Base-by-base conservation (phyloP, 139 green algal species). In the Limnomonas spitsbergensis region DNA sequence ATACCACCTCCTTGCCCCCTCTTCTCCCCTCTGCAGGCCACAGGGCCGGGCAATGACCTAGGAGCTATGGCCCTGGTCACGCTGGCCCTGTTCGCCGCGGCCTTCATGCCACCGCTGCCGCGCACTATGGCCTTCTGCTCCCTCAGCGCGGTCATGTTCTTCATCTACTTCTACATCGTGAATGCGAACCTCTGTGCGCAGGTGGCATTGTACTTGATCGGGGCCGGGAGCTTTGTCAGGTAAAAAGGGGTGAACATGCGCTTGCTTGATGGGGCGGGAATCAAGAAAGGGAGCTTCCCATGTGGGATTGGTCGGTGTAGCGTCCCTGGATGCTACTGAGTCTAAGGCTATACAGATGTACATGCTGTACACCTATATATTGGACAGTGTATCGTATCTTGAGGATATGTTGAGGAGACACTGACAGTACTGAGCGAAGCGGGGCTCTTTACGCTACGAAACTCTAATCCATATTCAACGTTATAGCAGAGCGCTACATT, bases 181-280 rank as follows among this genome's bases (percentile, higher is more conserved):
- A 87, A 89, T 40, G 4, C 32, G 0, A 81, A 88, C 31, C 53
- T 97, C 31, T 42, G 69, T 0, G 34, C 77, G 0, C 79, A 97
- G 74, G 76, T 93, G 40, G 35, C 80, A 3, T 77, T 97, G 56
- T 95, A 95, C 69, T 32, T 90, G 2, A 53, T 82, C 0, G 93
- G 91, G 0, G 92, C 71, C 2, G 38, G 84, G 2, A 82, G 70
- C 7, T 97, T 95, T 74, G 75, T 97, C 4, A 88, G 87, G 90
- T 91, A 56, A 42, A 82, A 34, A 14, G 14, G 47, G 14, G 14
- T 61, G 14, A 61, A n/a, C n/a, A n/a, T n/a, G n/a, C n/a, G n/a
- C n/a, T n/a, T n/a, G n/a, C n/a, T n/a, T n/a, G n/a, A n/a, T n/a
- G n/a, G n/a, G n/a, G n/a, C n/a, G n/a, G n/a, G n/a, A n/a, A n/a